Base-by-base conservation (phyloP, 2,329 filamentous ascomycete species). In the Colletotrichum trifolii region DNA sequence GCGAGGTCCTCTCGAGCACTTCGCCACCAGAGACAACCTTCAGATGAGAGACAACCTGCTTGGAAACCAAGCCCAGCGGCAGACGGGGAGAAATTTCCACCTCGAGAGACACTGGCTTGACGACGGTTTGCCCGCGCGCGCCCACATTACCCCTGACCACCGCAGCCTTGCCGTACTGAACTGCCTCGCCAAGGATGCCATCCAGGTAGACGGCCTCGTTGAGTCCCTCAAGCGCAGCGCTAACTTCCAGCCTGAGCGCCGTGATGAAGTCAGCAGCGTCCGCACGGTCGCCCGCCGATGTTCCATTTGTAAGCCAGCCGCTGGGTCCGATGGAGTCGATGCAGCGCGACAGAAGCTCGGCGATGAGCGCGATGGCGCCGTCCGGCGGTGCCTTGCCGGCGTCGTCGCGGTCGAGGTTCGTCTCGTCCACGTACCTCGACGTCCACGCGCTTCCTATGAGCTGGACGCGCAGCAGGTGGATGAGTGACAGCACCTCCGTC, bases 391-490 rank as follows among this genome's bases (percentile, higher is more conserved):
- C 79, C 13, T 43, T 61, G 11, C 63, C 46, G 4, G 82, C 79
- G 12, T 58, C 65, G n/a, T 70, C 66, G 10, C 80, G 74, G 52
- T 85, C 82, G 36, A 82, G 78, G 55, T 81, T 76, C 13, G 84
- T 83, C 10, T 79, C 76, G 70, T 91, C 90, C 42, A 91, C 78
- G 75, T 94, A 93, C 25, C 87, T 83, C 15, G 88, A 86, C 0
- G 90, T 93, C 92, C 92, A 95, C 38, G 89, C 89, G 62, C 91
- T 91, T 68, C 89, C 87, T 55, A 89, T 87, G 49, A 95, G 83
- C 77, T 94, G 91, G 68, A 90, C 83, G 60, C 91, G 88, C 36
- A 95, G 82, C 6, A 94, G 82, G 69, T 91, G 86, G 70, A 94
- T 89, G 57, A 95, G 83, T 40, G 89, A 88, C 10, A 93, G 80